Evolutionary conservation across 768 basidiomycete species (phyloP).

Genomic region (Leccinum arenicola): DNA sequence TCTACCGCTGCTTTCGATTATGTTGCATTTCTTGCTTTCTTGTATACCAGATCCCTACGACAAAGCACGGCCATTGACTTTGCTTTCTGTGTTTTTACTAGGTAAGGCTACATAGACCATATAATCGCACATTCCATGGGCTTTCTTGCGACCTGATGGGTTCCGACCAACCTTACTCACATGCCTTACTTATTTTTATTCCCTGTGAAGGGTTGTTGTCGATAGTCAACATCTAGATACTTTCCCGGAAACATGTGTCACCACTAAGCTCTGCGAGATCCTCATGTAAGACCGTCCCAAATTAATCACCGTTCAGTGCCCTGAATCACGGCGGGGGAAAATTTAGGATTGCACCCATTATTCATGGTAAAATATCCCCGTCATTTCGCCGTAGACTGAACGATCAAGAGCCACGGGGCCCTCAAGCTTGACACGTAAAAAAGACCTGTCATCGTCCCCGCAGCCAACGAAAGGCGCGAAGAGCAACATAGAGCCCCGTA

Average conservation of each 20-base stretch:
- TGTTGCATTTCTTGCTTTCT: constrained; percentile 34
- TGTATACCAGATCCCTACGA: constrained; percentile 34
- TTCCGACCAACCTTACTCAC: constrained; percentile 18
- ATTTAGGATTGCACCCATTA: constrained; percentile 22
- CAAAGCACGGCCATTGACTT: constrained; percentile 34
- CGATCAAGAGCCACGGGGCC: constrained; percentile 29
- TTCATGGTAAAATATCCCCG: constrained; percentile 14
- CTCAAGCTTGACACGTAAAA: constrained; percentile 28
- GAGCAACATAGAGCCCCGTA: constrained; percentile 37
- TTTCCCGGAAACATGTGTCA: constrained; percentile 25
- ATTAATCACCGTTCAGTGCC: constrained; percentile 35
- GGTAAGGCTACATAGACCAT: constrained; percentile 36
- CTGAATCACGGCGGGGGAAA: constrained; percentile 19
- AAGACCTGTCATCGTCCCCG: constrained; percentile 14
- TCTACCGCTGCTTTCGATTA: constrained; percentile 24
- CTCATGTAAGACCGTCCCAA: constrained; percentile 30
- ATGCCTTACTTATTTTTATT: constrained; percentile 32
- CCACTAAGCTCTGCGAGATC: constrained; percentile 26
- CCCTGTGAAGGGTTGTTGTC: constrained; percentile 28
- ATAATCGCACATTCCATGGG: constrained; percentile 29
- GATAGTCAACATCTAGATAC: constrained; percentile 15
- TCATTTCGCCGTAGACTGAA: constrained; percentile 22
- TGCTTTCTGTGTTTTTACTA: constrained; percentile 34
- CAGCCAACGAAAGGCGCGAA: constrained; percentile 23
- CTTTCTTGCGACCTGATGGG: constrained; percentile 19